These are phyloP conservation scores for Paxillus involutus DNA, from an alignment of 768 basidiomycete species.

Conservation along the genomic window DNA sequence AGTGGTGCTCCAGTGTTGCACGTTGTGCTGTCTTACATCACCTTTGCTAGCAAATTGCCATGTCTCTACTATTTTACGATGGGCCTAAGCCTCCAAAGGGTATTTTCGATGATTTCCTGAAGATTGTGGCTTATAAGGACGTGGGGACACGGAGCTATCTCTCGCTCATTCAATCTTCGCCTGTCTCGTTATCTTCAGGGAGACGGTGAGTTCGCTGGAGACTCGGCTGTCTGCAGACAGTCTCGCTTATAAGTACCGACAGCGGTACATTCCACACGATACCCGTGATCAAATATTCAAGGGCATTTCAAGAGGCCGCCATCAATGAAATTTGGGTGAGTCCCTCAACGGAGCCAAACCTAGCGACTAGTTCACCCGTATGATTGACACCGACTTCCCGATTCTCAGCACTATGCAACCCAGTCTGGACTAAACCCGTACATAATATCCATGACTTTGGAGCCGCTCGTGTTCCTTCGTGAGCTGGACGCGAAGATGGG, in stretches of 20 bases:
- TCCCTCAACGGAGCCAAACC: background rate
- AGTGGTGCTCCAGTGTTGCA: background rate
- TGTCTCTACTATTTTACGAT: conserved; percentile 57
- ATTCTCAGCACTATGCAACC: too few relatives aligned
- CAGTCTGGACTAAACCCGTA: too few relatives aligned
- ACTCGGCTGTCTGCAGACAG: too few relatives aligned
- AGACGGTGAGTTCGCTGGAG: conserved; percentile 21
- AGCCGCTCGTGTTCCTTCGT: too few relatives aligned
- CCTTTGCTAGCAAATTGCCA: conserved; percentile 10
- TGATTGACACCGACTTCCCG: conserved; percentile 5
- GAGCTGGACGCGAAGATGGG: too few relatives aligned
- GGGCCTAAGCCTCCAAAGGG: conserved; percentile 32
- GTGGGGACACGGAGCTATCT: conserved; percentile 22
- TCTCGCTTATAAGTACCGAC: too few relatives aligned
- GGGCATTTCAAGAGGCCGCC: conserved; percentile 18
- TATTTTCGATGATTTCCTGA: conserved; percentile 32
- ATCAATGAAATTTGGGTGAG: conserved; percentile 18
- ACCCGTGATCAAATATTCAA: conserved; percentile 23
- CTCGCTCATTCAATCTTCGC: conserved; percentile 25
- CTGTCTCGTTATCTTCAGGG: conserved; percentile 15
- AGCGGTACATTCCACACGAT: conserved; percentile 24
- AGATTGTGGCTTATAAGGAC: conserved; percentile 2
- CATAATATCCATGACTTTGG: too few relatives aligned
- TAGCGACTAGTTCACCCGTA: conserved; percentile 3
- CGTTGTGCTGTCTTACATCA: too few relatives aligned